These are phyloP conservation scores for Suhomyces sp. DNA, from an alignment of 805 yeast genomes.

Conservation along the genomic window DNA sequence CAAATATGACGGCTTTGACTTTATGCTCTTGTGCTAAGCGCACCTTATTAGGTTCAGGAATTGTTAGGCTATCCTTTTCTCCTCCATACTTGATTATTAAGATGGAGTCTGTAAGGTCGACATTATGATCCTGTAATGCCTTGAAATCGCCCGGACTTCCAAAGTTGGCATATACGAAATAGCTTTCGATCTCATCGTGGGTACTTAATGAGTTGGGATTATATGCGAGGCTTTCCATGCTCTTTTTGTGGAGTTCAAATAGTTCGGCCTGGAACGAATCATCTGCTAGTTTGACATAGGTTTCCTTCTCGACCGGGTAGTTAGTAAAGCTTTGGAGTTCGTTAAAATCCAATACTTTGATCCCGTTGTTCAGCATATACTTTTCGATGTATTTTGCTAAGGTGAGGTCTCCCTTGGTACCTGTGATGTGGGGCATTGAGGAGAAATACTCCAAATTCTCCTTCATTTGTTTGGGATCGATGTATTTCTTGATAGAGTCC, in stretches of 20 bases:
- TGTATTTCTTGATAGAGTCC: slow-evolving; percentile 45
- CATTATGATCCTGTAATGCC: slow-evolving; percentile 31
- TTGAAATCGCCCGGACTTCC: slow-evolving; percentile 61
- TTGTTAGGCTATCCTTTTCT: slow-evolving; percentile 4
- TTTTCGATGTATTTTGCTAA: slow-evolving; percentile 64
- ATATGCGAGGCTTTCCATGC: slow-evolving; percentile 49
- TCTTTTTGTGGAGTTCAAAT: slow-evolving; percentile 28
- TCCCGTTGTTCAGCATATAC: slow-evolving; percentile 56
- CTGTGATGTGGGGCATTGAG: slow-evolving; percentile 83
- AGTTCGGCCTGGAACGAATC: slow-evolving; percentile 40
- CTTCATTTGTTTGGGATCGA: slow-evolving; percentile 59
- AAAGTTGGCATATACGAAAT: slow-evolving; percentile 60
- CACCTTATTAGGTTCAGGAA: slow-evolving; percentile 39
- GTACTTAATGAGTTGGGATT: slow-evolving; percentile 61
- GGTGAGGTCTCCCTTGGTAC: slow-evolving; percentile 81
- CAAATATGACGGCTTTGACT: slow-evolving; percentile 67
- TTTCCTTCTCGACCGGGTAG: slow-evolving; percentile 49
- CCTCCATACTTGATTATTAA: slow-evolving; percentile 63
- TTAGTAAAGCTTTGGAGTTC: slow-evolving; percentile 59
- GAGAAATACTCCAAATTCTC: slow-evolving; percentile 70
- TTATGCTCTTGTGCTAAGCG: slow-evolving; percentile 54
- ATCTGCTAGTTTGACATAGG: slow-evolving; percentile 31
- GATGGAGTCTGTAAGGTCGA: slow-evolving; percentile 49
- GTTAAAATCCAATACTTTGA: slow-evolving; percentile 50
- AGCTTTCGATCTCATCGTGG: slow-evolving; percentile 54